These are phyloP conservation scores for Fraxinus excelsior DNA, from an alignment of 257 asterid genomes.

Conservation along the genomic window DNA sequence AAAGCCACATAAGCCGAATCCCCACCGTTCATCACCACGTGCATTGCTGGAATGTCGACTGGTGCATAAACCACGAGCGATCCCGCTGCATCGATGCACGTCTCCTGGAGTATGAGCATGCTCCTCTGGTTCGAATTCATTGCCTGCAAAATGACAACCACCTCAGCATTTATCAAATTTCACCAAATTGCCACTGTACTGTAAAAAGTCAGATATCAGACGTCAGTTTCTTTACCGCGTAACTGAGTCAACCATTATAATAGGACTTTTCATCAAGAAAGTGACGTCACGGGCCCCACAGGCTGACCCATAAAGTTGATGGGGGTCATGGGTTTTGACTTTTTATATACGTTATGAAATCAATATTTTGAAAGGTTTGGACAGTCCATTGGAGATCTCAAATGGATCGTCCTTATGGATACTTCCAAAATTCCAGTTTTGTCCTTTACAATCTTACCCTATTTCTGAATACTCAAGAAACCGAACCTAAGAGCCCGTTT, in stretches of 20 bases:
- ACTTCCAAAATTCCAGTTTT: constrained; percentile 43
- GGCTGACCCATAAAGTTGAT: constrained; percentile 41
- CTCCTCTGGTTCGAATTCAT: constrained; percentile 52
- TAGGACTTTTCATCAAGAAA: neutral
- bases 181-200: constrained; percentile 16
- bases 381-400: constrained; percentile 23
- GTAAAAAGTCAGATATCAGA: neutral
- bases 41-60: constrained; percentile 65
- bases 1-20: constrained; percentile 60
- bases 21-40: constrained; percentile 64
- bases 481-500: neutral
- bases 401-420: constrained; percentile 20
- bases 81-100: constrained; percentile 53
- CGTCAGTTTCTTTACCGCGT: constrained; percentile 11
- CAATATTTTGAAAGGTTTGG: neutral
- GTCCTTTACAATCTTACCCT: constrained; percentile 38
- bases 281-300: constrained; percentile 14
- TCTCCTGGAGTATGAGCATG: constrained; percentile 61
- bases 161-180: constrained; percentile 8
- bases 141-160: constrained; percentile 34
- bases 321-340: constrained; percentile 56
- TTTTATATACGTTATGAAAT: constrained; percentile 21
- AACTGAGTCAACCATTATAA: constrained; percentile 30
- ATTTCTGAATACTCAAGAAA: neutral
- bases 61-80: constrained; percentile 67